Evolutionary conservation across 192 early-diverging fungal genomes (phyloP), one percentile per base, ranked within the genome.

Genomic region (Funneliformis geosporum): DNA sequence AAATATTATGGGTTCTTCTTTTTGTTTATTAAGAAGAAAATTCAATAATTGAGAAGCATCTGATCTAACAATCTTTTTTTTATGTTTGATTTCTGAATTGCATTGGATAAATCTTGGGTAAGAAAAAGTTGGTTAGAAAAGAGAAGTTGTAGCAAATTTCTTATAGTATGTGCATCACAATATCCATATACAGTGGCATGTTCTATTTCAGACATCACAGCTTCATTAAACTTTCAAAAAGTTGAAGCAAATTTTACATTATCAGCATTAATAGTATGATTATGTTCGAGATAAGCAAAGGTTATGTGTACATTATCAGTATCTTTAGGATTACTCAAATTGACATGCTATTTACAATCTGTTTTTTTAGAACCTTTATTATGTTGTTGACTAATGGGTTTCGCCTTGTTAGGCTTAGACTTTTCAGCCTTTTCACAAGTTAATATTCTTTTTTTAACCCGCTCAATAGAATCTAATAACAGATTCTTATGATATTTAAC

Each of bases 81-180:
- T 44, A 7, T 1, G 21, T 44, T 72, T 72, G 23, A 72, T 47
- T 50, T 72, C 39, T 72, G 43, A 50, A 72, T 72, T 25, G 70
- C 44, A 50, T 72, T 72, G 0, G 44, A 10, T 8, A 72, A 21
- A 50, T 72, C 44, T 50, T 72, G 70, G 0, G 43, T 44, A 44
- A 72, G n/a, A 25, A 72, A 72, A 18, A 72, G 25, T 23, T 72
- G 23, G 9, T 72, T 8, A 47, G n/a, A 0, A 25, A n/a, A 72
- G 2, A 72, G n/a, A 27, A 5, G 40, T 47, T 46, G 42, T 0
- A 47, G 16, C 11, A 47, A 50, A 50, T 44, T 72, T 27, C 44
- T 23, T 50, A 72, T 72, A 8, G 43, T 72, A 28, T 47, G 27
- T 47, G 42, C 43, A 67, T 67, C 9, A 67, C 9, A 67, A 8